A percentile compares a stretch with the other conserved stretches of the same genome.
Evolutionary conservation across 768 basidiomycete genomes (phyloP).

Genomic region (Phallus indusiatus): DNA sequence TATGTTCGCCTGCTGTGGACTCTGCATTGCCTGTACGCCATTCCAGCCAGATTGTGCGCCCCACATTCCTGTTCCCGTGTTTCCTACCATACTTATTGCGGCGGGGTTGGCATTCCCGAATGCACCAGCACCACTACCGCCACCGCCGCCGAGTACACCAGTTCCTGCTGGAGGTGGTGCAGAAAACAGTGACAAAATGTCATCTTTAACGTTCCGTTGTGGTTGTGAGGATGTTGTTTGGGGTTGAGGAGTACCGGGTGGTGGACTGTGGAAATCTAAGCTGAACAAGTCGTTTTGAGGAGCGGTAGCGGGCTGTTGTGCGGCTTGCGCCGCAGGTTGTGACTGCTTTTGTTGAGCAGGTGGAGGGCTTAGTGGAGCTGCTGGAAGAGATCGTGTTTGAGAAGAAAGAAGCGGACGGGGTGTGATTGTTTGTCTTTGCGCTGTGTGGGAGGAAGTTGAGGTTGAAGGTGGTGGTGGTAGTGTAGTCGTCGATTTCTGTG

Average conservation of each 20-base stretch:
- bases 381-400: slow-evolving; percentile 7
- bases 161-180: slow-evolving; percentile 27
- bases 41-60: slow-evolving; percentile 60
- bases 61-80: slow-evolving; percentile 50
- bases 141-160: slow-evolving; percentile 19
- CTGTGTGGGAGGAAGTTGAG: slow-evolving; percentile 14
- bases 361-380: slow-evolving; percentile 1
- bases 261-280: slow-evolving; percentile 73
- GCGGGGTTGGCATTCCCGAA: slow-evolving; percentile 18
- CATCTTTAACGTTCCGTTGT: slow-evolving; percentile 71
- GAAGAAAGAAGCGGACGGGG: slow-evolving; percentile 19
- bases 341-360: slow-evolving; percentile 9
- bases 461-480: background rate
- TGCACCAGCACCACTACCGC: slow-evolving; percentile 18
- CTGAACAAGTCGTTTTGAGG: slow-evolving; percentile 65
- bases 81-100: slow-evolving; percentile 44
- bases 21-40: slow-evolving; percentile 18
- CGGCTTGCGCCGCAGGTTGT: slow-evolving; percentile 9
- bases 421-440: slow-evolving; percentile 20
- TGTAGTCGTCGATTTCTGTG: slow-evolving; percentile 11
- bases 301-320: slow-evolving; percentile 15
- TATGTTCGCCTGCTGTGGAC: slow-evolving; percentile 9
- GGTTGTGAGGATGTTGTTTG: slow-evolving; percentile 7
- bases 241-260: slow-evolving; percentile 23
- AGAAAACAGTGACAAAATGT: slow-evolving; percentile 79